Conservation (phyloP, 2,329 filamentous ascomycete species). For the Endothia cerciana region DNA sequence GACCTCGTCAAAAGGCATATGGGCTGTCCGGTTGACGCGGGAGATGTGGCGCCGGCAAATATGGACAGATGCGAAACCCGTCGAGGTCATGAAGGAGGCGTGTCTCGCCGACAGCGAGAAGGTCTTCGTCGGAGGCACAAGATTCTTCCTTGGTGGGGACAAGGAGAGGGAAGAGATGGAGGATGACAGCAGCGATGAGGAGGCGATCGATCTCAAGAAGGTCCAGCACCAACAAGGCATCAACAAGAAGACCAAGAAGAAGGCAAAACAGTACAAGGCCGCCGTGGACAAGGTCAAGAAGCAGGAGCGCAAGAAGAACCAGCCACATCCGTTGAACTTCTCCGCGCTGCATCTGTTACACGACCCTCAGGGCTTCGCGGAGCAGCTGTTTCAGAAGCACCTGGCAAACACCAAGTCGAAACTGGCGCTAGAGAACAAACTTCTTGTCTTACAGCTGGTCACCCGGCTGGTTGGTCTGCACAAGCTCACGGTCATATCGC, state of each 20-base stretch:
- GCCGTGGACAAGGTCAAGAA: slow-evolving; percentile 82
- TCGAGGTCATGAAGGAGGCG: slow-evolving; percentile 98
- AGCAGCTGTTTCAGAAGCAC: slow-evolving; percentile 87
- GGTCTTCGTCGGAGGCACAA: slow-evolving; percentile 81
- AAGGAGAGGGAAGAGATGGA: slow-evolving; percentile 93
- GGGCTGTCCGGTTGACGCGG: slow-evolving; percentile 93
- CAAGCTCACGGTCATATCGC: slow-evolving; percentile 83
- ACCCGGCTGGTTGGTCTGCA: slow-evolving; percentile 90
- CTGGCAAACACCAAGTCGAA: slow-evolving; percentile 85
- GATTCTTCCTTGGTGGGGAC: slow-evolving; percentile 95
- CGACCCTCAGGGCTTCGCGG: slow-evolving; percentile 92
- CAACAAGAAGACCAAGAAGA: slow-evolving; percentile 96
- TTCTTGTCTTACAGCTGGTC: slow-evolving; percentile 88
- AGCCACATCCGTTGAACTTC: slow-evolving; percentile 90
- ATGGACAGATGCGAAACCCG: slow-evolving; percentile 91
- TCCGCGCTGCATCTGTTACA: slow-evolving; percentile 92
- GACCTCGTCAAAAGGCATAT: slow-evolving; percentile 82
- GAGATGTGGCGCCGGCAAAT: slow-evolving; percentile 97
- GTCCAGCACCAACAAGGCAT: slow-evolving; percentile 85
- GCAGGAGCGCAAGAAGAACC: slow-evolving; percentile 84
- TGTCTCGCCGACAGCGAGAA: slow-evolving; percentile 90
- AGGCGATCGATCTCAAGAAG: slow-evolving; percentile 76
- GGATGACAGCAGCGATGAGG: slow-evolving; percentile 85
- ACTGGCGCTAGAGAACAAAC: slow-evolving; percentile 83
- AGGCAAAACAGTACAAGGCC: slow-evolving; percentile 75